Evolutionary conservation across 2,329 filamentous ascomycete genomes (phyloP), one percentile per base, ranked within the genome.

Genomic region (Colletotrichum gloeosporioides): DNA sequence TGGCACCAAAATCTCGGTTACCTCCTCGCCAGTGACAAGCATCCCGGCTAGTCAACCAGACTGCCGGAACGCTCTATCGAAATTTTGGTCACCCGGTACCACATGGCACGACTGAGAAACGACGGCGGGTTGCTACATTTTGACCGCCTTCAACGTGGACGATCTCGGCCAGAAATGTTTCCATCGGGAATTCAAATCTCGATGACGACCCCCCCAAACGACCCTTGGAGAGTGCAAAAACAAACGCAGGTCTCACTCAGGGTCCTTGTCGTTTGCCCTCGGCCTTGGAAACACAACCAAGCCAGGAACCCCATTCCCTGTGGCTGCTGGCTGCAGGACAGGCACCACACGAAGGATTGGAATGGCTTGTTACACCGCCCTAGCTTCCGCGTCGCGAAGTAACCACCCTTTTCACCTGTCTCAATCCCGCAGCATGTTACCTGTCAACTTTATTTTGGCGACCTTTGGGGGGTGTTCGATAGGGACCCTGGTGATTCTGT

Each of bases 31-130:
- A 69, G 25, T 49, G 73, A 69, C 64, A 68, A 44, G 57, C 73
- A 76, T 76, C 73, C 70, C 31, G 65, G 64, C 73, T 76, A 76
- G 73, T 73, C 70, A 36, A 73, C 73, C 73, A 76, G 59, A 73
- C 44, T 76, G 64, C 44, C 29, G 73, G 73, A 69, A 73, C 57
- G 70, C 49, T 65, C 64, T 64, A 55, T 59, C 61, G 63, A 36
- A 34, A 29, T 39, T 27, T 34, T 32, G 64, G n/a, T 31, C 57
- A 65, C 57, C 61, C 59, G 15, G 70, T 69, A 69, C 57, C 73
- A 73, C 70, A 76, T 76, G 73, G 73, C 64, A 65, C 64, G 34
- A 39, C 57, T 29, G 64, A 73, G 34, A 64, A 59, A 64, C 70
- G 66, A 63, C 49, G 27, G 34, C 44, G 64, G 73, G 57, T 29